Base-by-base conservation (phyloP, 2,329 filamentous ascomycete species). In the Ascochyta lentis region DNA sequence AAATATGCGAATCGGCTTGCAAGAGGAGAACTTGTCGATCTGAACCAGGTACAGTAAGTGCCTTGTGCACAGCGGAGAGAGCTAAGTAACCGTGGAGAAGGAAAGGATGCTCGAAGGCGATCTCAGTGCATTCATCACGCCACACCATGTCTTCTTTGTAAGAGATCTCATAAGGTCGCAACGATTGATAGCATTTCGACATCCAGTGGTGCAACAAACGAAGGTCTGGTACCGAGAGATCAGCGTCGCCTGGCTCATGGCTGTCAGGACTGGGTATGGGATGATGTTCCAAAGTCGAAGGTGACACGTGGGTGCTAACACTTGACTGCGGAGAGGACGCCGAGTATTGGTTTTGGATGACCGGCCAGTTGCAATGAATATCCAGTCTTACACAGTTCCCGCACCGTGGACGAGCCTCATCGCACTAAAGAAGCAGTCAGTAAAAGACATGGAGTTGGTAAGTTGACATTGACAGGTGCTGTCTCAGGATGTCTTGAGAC, bases 21-120 rank as follows among this genome's bases (percentile, higher is more conserved):
- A 63, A 41, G 1, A 72, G 51, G 7, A 72, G 65, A 15, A 26
- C 56, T 27, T 60, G 62, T 23, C 66, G 54, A 31, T 71, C 64
- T 23, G 58, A 56, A 24, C 58, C 54, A 9, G 62, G 45, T n/a
- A 64, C 57, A 24, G 60, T 56, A 7, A 63, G 49, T 10, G 64
- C 64, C 42, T 71, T 68, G 46, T 72, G 70, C 3, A 69, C 56
- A 26, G 70, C 70, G 8, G 70, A 66, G 9, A 70, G 56, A 39
- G 68, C 70, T 23, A 72, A 53, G n/a, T 71, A 57, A 13, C 67
- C 70, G 34, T 66, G 67, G 15, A 72, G 65, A 12, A 72, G 64
- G 40, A 70, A 71, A 1, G 68, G 61, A 43, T 68, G 59, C n/a
- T 69, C 60, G 16, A 72, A 66, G 3, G 58, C 68, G 8, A 71